Evolutionary conservation across 495 filamentous ascomycete species (phyloP).

Genomic region (Evansstolkia leycettana): DNA sequence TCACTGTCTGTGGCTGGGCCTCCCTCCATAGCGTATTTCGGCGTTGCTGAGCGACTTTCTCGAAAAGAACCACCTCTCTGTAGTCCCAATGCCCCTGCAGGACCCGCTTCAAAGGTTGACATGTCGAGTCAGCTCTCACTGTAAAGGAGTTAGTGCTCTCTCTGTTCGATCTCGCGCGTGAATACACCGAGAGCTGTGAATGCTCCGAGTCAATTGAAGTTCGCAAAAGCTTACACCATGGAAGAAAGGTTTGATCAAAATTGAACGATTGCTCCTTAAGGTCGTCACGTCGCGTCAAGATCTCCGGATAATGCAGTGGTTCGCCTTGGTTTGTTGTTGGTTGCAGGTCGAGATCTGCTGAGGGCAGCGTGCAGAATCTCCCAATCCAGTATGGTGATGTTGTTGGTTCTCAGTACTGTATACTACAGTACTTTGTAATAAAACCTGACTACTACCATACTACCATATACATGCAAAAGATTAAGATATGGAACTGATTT

Average conservation of each 20-base stretch:
- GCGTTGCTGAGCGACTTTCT: conserved; percentile 3
- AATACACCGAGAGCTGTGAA: no score
- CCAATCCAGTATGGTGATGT: conserved; percentile 5
- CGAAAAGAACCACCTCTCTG: conserved; percentile 9
- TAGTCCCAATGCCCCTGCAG: conserved; percentile 13
- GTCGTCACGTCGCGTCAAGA: conserved; percentile 1
- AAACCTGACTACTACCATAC: no score
- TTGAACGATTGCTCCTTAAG: no score
- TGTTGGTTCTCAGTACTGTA: conserved; percentile 3
- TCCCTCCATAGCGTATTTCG: conserved; percentile 22
- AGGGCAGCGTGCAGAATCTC: conserved; percentile 7
- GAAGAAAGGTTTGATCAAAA: not conserved
- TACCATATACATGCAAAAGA: no score
- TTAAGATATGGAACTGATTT: no score
- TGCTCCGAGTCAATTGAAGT: no score
- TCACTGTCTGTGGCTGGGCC: conserved; percentile 16
- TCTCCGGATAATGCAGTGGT: not conserved
- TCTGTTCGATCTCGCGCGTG: no score
- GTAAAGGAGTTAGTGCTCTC: no score
- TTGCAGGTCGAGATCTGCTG: no score
- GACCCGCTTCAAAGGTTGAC: conserved; percentile 16
- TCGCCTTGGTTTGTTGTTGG: no score
- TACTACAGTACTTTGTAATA: not conserved
- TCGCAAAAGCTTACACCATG: no score
- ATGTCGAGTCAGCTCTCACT: conserved; percentile 7